phyloP scores from a whole-genome alignment of 768 basidiomycete genomes.

The Agrocybe pediades region DNA sequence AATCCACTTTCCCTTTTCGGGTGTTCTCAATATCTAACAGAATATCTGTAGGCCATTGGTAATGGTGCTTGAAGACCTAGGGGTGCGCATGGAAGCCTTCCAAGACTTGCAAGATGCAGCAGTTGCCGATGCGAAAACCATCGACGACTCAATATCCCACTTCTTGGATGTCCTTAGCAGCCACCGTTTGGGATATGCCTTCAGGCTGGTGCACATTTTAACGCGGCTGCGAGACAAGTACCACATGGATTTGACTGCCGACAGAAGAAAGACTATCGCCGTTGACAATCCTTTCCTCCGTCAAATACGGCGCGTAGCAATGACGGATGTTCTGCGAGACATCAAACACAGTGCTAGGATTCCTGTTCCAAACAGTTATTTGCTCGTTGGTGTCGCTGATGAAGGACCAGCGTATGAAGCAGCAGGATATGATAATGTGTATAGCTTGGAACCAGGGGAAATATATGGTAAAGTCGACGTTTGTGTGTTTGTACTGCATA shows the following conservation, averaged over 20 bases:
- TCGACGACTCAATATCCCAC: constrained; percentile 54
- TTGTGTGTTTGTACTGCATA: not conserved
- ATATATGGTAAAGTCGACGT: constrained; percentile 59
- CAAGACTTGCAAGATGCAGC: constrained; percentile 60
- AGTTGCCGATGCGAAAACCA: constrained; percentile 56
- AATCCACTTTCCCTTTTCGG: constrained; percentile 3
- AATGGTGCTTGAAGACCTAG: constrained; percentile 79
- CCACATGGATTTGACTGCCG: constrained; percentile 44
- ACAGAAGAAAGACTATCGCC: constrained; percentile 27
- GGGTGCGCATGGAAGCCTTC: constrained; percentile 60
- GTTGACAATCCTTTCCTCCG: constrained; percentile 60
- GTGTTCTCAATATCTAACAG: not conserved
- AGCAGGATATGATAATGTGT: constrained; percentile 55
- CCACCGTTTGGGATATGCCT: constrained; percentile 48
- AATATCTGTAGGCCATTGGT: constrained; percentile 56
- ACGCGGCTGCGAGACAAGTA: constrained; percentile 44
- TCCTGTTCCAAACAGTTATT: constrained; percentile 63
- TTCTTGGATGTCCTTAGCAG: constrained; percentile 50
- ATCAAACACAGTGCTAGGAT: constrained; percentile 81
- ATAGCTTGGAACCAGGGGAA: constrained; percentile 51
- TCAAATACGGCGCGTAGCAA: constrained; percentile 59
- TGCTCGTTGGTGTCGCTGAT: constrained; percentile 82
- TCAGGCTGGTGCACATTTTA: constrained; percentile 53
- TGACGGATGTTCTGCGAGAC: constrained; percentile 65
- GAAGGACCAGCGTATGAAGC: constrained; percentile 68